phyloP scores from a whole-genome alignment of 805 yeast genomes.

The Zygosaccharomyces bailii region DNA sequence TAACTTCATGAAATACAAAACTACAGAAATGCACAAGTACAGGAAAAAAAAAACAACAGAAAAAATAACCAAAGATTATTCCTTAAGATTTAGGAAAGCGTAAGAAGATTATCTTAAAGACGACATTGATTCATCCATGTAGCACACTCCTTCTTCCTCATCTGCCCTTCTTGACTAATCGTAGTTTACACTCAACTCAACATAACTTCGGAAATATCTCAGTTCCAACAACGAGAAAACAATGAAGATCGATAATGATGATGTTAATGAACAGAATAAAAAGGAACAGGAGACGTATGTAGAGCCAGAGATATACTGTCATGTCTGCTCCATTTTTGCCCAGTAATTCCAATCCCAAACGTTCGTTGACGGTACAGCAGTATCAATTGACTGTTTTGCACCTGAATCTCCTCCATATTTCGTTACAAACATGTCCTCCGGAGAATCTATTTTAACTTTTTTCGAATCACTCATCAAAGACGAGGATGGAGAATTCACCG shows the following conservation, averaged over 20 bases:
- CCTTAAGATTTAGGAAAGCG: no score
- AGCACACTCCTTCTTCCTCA: background rate
- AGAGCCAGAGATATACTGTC: background rate
- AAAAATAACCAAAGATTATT: no score
- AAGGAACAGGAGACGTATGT: background rate
- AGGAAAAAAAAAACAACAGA: background rate
- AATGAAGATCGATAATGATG: no score
- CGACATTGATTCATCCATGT: no score
- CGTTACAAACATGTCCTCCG: slow-evolving; percentile 32
- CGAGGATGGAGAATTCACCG: slow-evolving; percentile 26
- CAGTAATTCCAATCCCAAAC: slow-evolving; percentile 37
- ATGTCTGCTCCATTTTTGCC: slow-evolving; percentile 15
- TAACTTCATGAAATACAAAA: slow-evolving; percentile 3
- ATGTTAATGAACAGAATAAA: background rate
- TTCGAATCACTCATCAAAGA: slow-evolving; percentile 35
- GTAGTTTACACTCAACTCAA: background rate
- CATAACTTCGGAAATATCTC: background rate
- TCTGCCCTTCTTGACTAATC: background rate
- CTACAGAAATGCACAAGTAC: slow-evolving; percentile 2
- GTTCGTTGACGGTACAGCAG: slow-evolving; percentile 12
- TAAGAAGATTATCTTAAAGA: no score
- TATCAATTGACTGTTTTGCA: slow-evolving; percentile 5
- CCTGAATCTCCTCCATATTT: slow-evolving; percentile 12
- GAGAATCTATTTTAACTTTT: slow-evolving; percentile 34
- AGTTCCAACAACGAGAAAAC: background rate